Base-by-base conservation (phyloP, 352 stramenopile species). In the Thalassiosira delicatula region DNA sequence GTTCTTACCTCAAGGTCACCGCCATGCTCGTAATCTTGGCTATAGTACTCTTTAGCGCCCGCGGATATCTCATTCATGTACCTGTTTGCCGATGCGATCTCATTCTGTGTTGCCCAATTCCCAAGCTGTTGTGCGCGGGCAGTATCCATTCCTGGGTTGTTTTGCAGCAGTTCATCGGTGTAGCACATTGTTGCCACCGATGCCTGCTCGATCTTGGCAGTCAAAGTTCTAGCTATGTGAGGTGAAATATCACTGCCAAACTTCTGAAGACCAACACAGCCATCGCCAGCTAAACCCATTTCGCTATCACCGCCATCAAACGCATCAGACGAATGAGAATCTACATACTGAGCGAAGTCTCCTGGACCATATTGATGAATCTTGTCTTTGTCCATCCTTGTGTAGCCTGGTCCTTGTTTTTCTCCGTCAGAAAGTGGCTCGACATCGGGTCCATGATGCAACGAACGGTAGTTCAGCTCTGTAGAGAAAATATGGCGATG, bases 251-350 rank as follows among this genome's bases (percentile, higher is more conserved):
- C 79, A 59, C 76, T 44, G 71, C 82, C 70, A 59, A 91, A 37
- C 63, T 81, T 90, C 23, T 90, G 67, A 11, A 94, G 66, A 17
- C 84, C 81, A 19, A 77, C 76, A 23, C 73, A 87, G 12, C 89
- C 89, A 56, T 94, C 89, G 32, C 89, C 89, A n/a, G 89, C 81
- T 4, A 94, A 81, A 68, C 89, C 89, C 89, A 94, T 94, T 61
- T 94, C 85, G 37, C 87, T 87, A 70, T 93, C 89, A 17, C 83
- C 83, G 32, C 89, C 89, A 76, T 94, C 89, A 63, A 93, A 93
- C 69, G 91, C 77, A 69, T 92, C 63, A 33, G 85, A 90, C n/a
- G 59, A 46, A 70, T 30, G 29, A 40, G 30, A 51, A 40, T 94
- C 89, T 11, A 89, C 86, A 63, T 81, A 92, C 17, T 57, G 25